These are phyloP conservation scores for Colletotrichum sp. DNA, from an alignment of 2,329 filamentous ascomycete species.

Conservation along the genomic window DNA sequence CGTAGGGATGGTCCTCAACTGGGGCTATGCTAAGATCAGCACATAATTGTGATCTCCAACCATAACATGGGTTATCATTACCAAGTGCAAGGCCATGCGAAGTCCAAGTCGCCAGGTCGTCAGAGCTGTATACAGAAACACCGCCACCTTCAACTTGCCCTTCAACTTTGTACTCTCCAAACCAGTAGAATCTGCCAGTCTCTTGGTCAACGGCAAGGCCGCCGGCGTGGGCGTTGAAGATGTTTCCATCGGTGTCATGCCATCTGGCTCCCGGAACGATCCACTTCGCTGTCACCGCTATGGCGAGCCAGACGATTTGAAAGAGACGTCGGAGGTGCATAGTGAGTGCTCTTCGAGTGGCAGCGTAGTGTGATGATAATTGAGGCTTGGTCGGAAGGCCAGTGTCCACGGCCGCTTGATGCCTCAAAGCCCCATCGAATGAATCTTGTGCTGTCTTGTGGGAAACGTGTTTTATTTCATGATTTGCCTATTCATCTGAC, in stretches of 20 bases:
- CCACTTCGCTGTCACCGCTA: constrained; percentile 48
- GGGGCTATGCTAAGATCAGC: constrained; percentile 29
- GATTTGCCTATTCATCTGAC: rapidly evolving
- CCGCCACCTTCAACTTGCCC: constrained; percentile 64
- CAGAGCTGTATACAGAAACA: constrained; percentile 64
- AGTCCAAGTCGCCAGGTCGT: constrained; percentile 64
- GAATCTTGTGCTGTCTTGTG: rapidly evolving
- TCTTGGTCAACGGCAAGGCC: constrained; percentile 56
- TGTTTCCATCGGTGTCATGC: constrained; percentile 62
- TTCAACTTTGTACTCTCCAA: constrained; percentile 66
- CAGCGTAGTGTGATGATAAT: neutral
- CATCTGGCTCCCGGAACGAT: constrained; percentile 67
- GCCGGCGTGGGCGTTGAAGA: constrained; percentile 67
- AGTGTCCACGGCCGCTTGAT: rapidly evolving
- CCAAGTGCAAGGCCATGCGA: constrained; percentile 62
- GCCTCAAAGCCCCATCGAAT: neutral
- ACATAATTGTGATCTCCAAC: too few relatives aligned
- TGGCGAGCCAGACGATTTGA: neutral
- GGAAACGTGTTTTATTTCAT: too few relatives aligned
- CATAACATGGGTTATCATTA: too few relatives aligned
- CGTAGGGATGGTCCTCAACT: constrained; percentile 57
- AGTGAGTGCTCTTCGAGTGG: rapidly evolving
- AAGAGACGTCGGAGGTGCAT: neutral
- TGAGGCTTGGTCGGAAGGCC: neutral
- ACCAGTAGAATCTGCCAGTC: constrained; percentile 62